A percentile compares a stretch with the other conserved stretches of the same genome.
These are phyloP conservation scores for Claviceps pusilla DNA, from an alignment of 2,329 filamentous ascomycete genomes.

Conservation along the genomic window DNA sequence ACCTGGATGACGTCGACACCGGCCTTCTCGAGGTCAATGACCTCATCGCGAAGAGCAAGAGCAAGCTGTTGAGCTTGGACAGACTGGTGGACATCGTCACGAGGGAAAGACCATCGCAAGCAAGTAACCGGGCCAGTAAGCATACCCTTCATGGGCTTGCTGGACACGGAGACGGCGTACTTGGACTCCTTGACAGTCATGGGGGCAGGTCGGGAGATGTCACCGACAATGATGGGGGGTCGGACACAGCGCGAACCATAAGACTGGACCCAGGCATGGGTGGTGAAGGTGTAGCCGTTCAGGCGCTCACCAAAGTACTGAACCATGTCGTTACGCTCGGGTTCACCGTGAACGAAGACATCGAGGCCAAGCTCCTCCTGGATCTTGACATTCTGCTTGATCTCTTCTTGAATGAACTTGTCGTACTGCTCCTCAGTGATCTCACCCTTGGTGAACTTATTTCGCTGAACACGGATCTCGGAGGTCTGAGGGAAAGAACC, in stretches of 20 bases:
- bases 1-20: constrained; percentile 98
- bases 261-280: constrained; percentile 95
- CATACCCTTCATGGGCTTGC: constrained; percentile 99
- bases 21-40: constrained; percentile 91
- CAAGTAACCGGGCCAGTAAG: constrained; percentile 98
- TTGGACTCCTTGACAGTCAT: constrained; percentile 99
- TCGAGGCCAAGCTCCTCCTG: constrained; percentile 97
- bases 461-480: constrained; percentile 91
- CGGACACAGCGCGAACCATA: constrained; percentile 98
- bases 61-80: constrained; percentile 97
- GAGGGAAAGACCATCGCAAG: constrained; percentile 98
- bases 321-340: constrained; percentile 99
- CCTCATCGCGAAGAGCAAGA: constrained; percentile 94
- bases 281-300: constrained; percentile 95
- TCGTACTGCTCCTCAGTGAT: constrained; percentile 88
- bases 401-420: constrained; percentile 99
- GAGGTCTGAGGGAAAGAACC: constrained; percentile 99
- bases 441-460: constrained; percentile 98
- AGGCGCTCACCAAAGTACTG: constrained; percentile 99
- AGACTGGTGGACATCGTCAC: constrained; percentile 98
- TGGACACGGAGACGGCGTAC: constrained; percentile 89
- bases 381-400: constrained; percentile 83
- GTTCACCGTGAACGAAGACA: constrained; percentile 96
- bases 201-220: constrained; percentile 87
- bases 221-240: constrained; percentile 95